Percentiles rank a stretch among this genome's conserved stretches.
These are phyloP conservation scores for Herpetomonas samuelpessoai DNA, from an alignment of 208 protist genomes.

Conservation along the genomic window DNA sequence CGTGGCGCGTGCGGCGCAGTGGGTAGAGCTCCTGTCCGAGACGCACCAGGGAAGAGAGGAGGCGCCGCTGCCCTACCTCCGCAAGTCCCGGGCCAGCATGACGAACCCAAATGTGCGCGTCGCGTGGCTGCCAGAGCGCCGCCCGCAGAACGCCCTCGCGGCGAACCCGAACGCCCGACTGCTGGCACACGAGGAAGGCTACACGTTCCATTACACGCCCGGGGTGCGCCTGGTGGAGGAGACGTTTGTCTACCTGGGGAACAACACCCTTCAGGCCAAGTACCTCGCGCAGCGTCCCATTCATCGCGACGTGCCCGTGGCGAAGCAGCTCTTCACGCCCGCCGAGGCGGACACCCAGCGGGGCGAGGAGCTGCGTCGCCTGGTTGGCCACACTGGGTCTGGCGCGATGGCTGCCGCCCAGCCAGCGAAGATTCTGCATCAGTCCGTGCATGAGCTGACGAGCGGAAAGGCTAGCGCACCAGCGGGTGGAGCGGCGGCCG, in stretches of 20 bases:
- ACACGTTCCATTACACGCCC: constrained; percentile 50
- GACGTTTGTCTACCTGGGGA: constrained; percentile 66
- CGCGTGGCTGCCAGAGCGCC: constrained; percentile 61
- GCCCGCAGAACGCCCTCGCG: constrained; percentile 8
- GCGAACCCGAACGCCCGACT: constrained; percentile 26
- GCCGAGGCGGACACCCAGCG: background rate
- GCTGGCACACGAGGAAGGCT: constrained; percentile 74
- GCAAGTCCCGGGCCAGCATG: constrained; percentile 66
- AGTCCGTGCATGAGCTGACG: constrained; percentile 38
- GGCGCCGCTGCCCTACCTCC: constrained; percentile 77
- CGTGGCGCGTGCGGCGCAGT: constrained; percentile 57
- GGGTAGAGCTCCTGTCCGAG: constrained; percentile 73
- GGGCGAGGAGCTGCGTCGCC: background rate
- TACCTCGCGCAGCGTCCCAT: constrained; percentile 71
- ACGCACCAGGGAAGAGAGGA: constrained; percentile 51
- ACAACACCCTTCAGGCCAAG: constrained; percentile 58
- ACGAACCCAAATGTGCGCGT: constrained; percentile 82
- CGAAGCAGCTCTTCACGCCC: constrained; percentile 18
- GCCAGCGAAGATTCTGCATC: constrained; percentile 38
- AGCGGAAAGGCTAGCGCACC: too few species aligned
- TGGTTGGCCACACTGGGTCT: background rate
- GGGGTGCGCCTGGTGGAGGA: constrained; percentile 72
- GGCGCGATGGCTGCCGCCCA: constrained; percentile 4
- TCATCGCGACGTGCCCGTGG: constrained; percentile 63
- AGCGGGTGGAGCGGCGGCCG: constrained; percentile 5